These are phyloP conservation scores for Blastobotrys buckinghamii DNA, from an alignment of 1,139 yeast genomes.

Conservation along the genomic window DNA sequence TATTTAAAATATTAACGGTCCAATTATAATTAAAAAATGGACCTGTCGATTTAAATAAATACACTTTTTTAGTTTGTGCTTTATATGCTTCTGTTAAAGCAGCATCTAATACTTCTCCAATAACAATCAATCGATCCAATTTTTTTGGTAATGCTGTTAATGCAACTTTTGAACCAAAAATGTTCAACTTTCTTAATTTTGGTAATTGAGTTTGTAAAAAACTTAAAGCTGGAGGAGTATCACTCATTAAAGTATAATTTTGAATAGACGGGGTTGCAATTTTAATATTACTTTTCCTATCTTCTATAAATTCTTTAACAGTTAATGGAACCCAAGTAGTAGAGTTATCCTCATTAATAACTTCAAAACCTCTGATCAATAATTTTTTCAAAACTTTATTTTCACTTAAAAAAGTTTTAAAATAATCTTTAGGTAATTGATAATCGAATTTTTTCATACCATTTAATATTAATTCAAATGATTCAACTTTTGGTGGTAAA, in stretches of 20 bases:
- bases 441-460: background rate
- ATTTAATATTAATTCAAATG: background rate
- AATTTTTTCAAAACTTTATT: background rate
- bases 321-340: conserved; percentile 3
- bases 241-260: background rate
- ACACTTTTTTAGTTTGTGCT: background rate
- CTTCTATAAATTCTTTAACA: background rate
- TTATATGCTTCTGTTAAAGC: background rate
- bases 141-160: background rate
- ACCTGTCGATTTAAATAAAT: background rate
- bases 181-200: background rate
- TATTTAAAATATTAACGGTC: no score
- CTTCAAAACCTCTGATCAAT: conserved; percentile 1
- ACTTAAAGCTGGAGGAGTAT: background rate
- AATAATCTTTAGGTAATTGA: background rate
- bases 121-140: background rate
- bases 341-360: background rate
- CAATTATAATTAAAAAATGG: background rate
- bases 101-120: background rate
- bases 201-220: background rate
- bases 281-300: background rate
- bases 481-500: background rate
- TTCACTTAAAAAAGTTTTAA: background rate
- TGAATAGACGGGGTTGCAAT: background rate
- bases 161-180: background rate